Evolutionary conservation across 1,284 basidiomycete genomes (phyloP).

Genomic region (Hypsizygus ulmarius): DNA sequence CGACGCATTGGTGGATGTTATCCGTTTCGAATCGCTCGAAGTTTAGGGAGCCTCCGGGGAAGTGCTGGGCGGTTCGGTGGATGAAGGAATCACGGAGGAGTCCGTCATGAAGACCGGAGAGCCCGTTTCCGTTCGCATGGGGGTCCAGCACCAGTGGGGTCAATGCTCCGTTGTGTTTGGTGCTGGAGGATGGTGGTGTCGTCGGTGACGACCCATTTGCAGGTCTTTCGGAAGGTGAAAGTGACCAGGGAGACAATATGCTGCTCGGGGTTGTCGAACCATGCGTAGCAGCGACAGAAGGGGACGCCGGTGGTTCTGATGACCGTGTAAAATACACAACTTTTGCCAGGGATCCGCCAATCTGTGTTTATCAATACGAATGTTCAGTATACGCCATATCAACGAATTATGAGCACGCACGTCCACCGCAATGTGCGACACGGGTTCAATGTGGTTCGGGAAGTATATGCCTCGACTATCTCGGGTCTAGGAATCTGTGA

Average conservation of each 20-base stretch:
- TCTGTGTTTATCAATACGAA: slow-evolving; percentile 44
- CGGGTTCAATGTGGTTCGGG: slow-evolving; percentile 92
- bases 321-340: slow-evolving; percentile 98
- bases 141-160: slow-evolving; percentile 76
- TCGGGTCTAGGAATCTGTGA: slow-evolving; percentile 58
- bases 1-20: slow-evolving; percentile 82
- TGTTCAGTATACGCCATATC: slow-evolving; percentile 6
- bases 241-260: slow-evolving; percentile 48
- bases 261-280: slow-evolving; percentile 48
- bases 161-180: slow-evolving; percentile 68
- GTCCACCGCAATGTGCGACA: slow-evolving; percentile 95
- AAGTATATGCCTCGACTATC: slow-evolving; percentile 95
- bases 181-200: slow-evolving; percentile 37
- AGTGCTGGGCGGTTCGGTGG: slow-evolving; percentile 73
- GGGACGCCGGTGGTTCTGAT: slow-evolving; percentile 71
- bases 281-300: slow-evolving; percentile 57
- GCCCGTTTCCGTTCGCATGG: slow-evolving; percentile 31
- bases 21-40: slow-evolving; percentile 97
- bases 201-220: slow-evolving; percentile 27
- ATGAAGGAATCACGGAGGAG: slow-evolving; percentile 64
- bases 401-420: slow-evolving; percentile 49
- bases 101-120: slow-evolving; percentile 44
- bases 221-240: slow-evolving; percentile 42
- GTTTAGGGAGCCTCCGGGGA: slow-evolving; percentile 96
- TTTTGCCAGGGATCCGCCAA: slow-evolving; percentile 97